Conservation (phyloP, 2,329 filamentous ascomycete genomes). For the Gnomoniopsis sp. region DNA sequence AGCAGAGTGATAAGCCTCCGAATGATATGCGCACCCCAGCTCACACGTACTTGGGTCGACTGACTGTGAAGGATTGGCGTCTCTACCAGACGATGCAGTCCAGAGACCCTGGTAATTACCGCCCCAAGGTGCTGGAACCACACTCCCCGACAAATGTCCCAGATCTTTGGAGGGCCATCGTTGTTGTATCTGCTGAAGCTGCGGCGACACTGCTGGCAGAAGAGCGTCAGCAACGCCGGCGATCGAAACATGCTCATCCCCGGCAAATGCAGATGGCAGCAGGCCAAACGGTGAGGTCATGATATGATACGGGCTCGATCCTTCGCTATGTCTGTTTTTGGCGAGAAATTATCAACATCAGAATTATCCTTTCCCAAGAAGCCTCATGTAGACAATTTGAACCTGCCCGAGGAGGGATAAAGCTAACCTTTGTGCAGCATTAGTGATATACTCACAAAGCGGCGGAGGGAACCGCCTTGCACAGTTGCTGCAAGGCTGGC, state of each 20-base stretch:
- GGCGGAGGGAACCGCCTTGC: slow-evolving; percentile 49
- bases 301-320: not conserved
- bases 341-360: not conserved
- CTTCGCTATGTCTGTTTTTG: slow-evolving; percentile 5
- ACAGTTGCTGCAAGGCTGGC: slow-evolving; percentile 52
- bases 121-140: not conserved
- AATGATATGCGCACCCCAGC: slow-evolving; percentile 24
- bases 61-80: not conserved
- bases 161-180: not conserved
- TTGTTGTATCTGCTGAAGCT: not conserved
- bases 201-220: slow-evolving; percentile 1
- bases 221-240: slow-evolving; percentile 20
- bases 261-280: slow-evolving; percentile 14
- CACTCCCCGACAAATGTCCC: not conserved
- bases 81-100: not conserved
- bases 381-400: not conserved
- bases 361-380: not conserved
- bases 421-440: slow-evolving; percentile 22
- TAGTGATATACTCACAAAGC: slow-evolving; percentile 42
- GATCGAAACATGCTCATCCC: slow-evolving; percentile 8
- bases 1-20: slow-evolving; percentile 27
- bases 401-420: not conserved
- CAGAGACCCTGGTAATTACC: slow-evolving; percentile 1
- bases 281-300: slow-evolving; percentile 7
- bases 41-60: slow-evolving; percentile 18